Evolutionary conservation across 257 asterid genomes (phyloP), one percentile per base, ranked within the genome.

Genomic region (Orobanche coerulescens): DNA sequence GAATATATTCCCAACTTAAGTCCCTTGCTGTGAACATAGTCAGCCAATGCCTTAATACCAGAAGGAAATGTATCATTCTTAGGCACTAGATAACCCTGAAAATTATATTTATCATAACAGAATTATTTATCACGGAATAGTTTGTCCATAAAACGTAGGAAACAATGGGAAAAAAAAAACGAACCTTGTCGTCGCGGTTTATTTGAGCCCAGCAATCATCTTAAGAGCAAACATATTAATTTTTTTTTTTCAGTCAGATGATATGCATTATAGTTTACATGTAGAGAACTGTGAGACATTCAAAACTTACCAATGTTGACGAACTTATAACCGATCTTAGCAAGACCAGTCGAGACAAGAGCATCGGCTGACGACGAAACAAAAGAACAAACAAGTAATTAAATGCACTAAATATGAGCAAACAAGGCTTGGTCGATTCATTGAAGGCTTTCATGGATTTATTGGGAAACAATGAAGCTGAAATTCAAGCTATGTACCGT

Each of bases 171-270:
- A 14, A 63, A 50, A 16, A 10, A 46, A 62, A 84, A 42, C 1
- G 12, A 0, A 50, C 97, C 94, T 83, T 40, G 14, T 64, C 79
- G 31, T 85, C 85, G 0, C 98, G 85, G 42, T 63, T 23, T 37
- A 60, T 19, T 70, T 91, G 95, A 37, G 88, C 95, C 96, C 95
- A 91, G 76, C 98, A 88, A 70, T 88, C 98, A 78, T 91, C 96
- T n/a, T 91, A 73, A 26, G 43, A 30, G 57, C 52, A 58, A 26
- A 52, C 4, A 8, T 19, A 22, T 18, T 46, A 46, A 22, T n/a
- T 6, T 8, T 22, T 8, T 19, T 48, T 48, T n/a, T n/a, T n/a
- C n/a, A n/a, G n/a, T n/a, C n/a, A n/a, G n/a, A 40, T 1, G n/a
- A 9, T n/a, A n/a, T n/a, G 47, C n/a, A 9, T 12, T 8, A 23